Percentiles rank a stretch among this genome's conserved stretches.
Evolutionary conservation across 2,329 filamentous ascomycete species (phyloP).

Genomic region (Fusarium sublunatum): DNA sequence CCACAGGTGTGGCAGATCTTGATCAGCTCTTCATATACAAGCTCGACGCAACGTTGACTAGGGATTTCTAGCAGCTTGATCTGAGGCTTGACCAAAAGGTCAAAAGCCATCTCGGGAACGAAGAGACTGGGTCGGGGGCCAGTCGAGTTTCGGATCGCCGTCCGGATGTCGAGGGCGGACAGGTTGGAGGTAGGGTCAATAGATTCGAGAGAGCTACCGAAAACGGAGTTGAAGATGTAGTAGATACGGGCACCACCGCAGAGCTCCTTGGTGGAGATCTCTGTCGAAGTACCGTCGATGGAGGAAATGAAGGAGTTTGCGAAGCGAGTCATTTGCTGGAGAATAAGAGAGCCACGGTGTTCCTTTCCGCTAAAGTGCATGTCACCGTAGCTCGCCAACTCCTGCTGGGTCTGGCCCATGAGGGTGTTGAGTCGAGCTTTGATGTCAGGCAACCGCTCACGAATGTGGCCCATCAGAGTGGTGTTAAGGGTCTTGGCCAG

Average conservation of each 20-base stretch:
- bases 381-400: conserved; percentile 96
- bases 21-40: conserved; percentile 98
- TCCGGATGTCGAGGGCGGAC: conserved; percentile 93
- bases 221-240: conserved; percentile 99
- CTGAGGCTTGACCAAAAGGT: conserved; percentile 96
- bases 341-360: conserved; percentile 91
- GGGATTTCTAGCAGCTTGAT: conserved; percentile 97
- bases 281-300: conserved; percentile 97
- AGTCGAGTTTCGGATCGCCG: conserved; percentile 97
- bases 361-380: conserved; percentile 98
- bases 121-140: conserved; percentile 95
- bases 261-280: conserved; percentile 98
- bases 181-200: conserved; percentile 97
- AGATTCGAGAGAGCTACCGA: conserved; percentile 93
- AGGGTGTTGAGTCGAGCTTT: conserved; percentile 97
- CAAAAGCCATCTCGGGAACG: conserved; percentile 96
- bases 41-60: conserved; percentile 94
- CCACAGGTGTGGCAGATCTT: conserved; percentile 99
- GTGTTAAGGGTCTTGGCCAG: conserved; percentile 94
- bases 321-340: conserved; percentile 98
- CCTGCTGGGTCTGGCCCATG: conserved; percentile 99
- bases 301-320: conserved; percentile 98
- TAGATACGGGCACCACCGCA: conserved; percentile 96
- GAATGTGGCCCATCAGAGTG: conserved; percentile 95
- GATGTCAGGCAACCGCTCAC: conserved; percentile 95